A percentile compares a stretch with the other conserved stretches of the same genome.
These are phyloP conservation scores for Catunica adiposa DNA, from an alignment of 2,329 filamentous ascomycete genomes.

Conservation along the genomic window DNA sequence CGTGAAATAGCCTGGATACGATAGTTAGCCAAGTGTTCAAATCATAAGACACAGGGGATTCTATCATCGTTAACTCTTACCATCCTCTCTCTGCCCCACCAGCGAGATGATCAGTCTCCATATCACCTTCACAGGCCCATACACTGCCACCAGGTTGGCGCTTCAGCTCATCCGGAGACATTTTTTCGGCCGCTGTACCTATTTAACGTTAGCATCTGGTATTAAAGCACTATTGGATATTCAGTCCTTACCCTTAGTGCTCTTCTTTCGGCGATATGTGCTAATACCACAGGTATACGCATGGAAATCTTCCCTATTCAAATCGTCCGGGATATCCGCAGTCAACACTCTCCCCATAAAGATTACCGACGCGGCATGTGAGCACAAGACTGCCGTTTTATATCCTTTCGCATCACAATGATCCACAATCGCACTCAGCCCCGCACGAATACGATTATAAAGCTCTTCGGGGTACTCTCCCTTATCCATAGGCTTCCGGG, in stretches of 20 bases:
- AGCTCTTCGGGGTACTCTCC: slow-evolving; percentile 70
- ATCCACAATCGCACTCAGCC: slow-evolving; percentile 52
- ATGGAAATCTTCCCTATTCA: slow-evolving; percentile 61
- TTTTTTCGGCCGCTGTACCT: not conserved
- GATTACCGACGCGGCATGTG: slow-evolving; percentile 82
- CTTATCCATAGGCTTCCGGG: slow-evolving; percentile 31
- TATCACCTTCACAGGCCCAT: slow-evolving; percentile 67
- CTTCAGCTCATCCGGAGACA: not conserved
- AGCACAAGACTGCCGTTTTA: slow-evolving; percentile 61
- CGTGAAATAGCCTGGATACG: slow-evolving; percentile 6
- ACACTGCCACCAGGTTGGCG: slow-evolving; percentile 36
- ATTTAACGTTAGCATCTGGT: not conserved
- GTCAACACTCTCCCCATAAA: slow-evolving; percentile 70
- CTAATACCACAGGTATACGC: slow-evolving; percentile 73
- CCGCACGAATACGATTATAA: slow-evolving; percentile 60
- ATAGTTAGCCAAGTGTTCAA: not conserved
- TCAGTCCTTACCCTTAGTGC: not conserved
- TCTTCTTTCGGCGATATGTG: slow-evolving; percentile 30
- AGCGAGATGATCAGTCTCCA: slow-evolving; percentile 68
- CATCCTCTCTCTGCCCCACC: slow-evolving; percentile 77
- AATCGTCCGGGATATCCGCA: slow-evolving; percentile 54
- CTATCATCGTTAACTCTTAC: slow-evolving; percentile 29
- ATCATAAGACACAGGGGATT: slow-evolving; percentile 11
- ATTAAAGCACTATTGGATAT: not conserved
- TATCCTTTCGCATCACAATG: slow-evolving; percentile 55